These are phyloP conservation scores for Telopea speciosissima DNA, from an alignment of 177 flowering plant species.

Conservation along the genomic window DNA sequence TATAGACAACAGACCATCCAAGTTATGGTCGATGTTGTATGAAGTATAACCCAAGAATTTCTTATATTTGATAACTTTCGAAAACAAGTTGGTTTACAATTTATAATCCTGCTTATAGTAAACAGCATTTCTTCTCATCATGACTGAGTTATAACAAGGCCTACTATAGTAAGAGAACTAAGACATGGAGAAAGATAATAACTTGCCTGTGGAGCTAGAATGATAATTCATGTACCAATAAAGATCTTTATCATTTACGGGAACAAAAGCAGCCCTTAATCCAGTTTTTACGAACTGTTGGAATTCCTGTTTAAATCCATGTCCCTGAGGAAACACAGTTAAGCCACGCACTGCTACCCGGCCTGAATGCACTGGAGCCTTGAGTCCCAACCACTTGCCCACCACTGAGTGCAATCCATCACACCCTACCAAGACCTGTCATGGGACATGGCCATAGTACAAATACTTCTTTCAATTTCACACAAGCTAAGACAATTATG, in stretches of 20 bases:
- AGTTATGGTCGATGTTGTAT: too few relatives aligned
- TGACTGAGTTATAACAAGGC: too few relatives aligned
- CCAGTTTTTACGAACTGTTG: conserved; percentile 23
- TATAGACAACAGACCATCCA: too few relatives aligned
- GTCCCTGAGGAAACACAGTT: conserved; percentile 35
- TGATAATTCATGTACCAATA: conserved; percentile 26
- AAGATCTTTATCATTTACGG: conserved; percentile 22
- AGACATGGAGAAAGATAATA: background rate
- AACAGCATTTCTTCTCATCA: too few relatives aligned
- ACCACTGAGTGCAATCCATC: conserved; percentile 56
- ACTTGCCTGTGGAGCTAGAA: conserved; percentile 1
- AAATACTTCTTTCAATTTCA: too few relatives aligned
- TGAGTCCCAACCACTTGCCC: conserved; percentile 41
- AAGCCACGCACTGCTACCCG: conserved; percentile 37
- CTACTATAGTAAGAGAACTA: too few relatives aligned
- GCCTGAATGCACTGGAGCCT: conserved; percentile 28
- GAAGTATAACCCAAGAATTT: too few relatives aligned
- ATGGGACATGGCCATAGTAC: background rate
- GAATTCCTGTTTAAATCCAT: conserved; percentile 22
- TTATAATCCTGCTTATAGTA: too few relatives aligned
- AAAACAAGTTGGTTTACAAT: too few relatives aligned
- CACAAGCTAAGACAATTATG: too few relatives aligned
- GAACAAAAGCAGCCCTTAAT: conserved; percentile 23
- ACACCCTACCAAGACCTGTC: conserved; percentile 47
- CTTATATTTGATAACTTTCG: too few relatives aligned